phyloP scores from a whole-genome alignment of 148 eudicot genomes.

The Fagopyrum homotropicum region DNA sequence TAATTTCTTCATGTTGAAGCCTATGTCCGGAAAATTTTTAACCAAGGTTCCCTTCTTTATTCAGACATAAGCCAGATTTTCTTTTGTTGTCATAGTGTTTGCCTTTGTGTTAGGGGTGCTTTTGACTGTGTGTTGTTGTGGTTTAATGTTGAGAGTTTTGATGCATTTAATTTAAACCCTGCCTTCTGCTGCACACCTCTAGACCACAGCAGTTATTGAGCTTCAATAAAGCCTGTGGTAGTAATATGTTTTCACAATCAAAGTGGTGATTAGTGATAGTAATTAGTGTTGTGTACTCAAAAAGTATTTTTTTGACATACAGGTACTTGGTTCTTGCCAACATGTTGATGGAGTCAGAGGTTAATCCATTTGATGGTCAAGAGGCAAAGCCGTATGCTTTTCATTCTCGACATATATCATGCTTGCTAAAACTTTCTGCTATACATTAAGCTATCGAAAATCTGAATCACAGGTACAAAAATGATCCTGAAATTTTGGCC shows the following conservation, averaged over 20 bases:
- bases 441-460: background rate
- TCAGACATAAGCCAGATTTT: too few species aligned
- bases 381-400: constrained; percentile 93
- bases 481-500: constrained; percentile 94
- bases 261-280: background rate
- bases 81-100: too few species aligned
- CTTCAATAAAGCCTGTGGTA: background rate
- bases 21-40: background rate
- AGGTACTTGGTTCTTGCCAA: constrained; percentile 97
- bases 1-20: background rate
- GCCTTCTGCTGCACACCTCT: background rate
- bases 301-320: constrained; percentile 11
- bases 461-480: constrained; percentile 60
- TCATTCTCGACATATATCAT: background rate
- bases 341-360: constrained; percentile 95
- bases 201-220: background rate
- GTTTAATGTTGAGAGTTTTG: background rate
- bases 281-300: background rate
- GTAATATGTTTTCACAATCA: background rate
- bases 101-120: too few species aligned
- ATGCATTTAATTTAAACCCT: background rate
- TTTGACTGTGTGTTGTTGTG: background rate
- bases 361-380: constrained; percentile 98
- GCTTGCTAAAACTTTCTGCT: background rate
- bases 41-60: too few species aligned